phyloP scores from a whole-genome alignment of 2,329 filamentous ascomycete genomes.

The Neofusicoccum parvum region DNA sequence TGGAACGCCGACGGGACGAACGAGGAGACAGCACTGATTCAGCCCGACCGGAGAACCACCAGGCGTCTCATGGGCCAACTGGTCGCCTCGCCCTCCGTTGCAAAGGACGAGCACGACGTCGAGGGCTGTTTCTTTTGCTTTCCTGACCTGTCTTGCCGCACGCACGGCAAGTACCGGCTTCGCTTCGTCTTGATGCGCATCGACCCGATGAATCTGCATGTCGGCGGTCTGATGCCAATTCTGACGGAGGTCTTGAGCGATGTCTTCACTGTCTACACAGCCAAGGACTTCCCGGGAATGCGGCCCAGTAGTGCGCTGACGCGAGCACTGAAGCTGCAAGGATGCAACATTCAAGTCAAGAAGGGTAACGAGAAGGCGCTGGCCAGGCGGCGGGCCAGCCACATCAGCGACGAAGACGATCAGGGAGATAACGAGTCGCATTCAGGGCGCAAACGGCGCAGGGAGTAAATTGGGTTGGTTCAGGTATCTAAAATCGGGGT shows the following conservation, averaged over 20 bases:
- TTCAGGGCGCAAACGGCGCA: constrained; percentile 38
- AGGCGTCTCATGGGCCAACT: constrained; percentile 78
- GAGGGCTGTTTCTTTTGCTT: constrained; percentile 88
- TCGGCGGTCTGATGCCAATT: constrained; percentile 53
- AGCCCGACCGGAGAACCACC: constrained; percentile 71
- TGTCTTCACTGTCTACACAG: constrained; percentile 77
- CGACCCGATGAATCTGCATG: constrained; percentile 61
- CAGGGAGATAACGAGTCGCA: constrained; percentile 37
- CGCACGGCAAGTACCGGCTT: constrained; percentile 73
- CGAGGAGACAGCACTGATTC: constrained; percentile 69
- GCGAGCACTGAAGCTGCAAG: constrained; percentile 74
- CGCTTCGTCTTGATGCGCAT: constrained; percentile 74
- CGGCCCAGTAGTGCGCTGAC: constrained; percentile 73
- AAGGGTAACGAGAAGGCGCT: constrained; percentile 72
- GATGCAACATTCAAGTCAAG: constrained; percentile 82
- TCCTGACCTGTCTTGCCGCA: constrained; percentile 77
- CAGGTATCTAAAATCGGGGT: constrained; percentile 17
- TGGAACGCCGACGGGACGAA: constrained; percentile 68
- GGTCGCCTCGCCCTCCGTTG: constrained; percentile 75
- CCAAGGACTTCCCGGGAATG: constrained; percentile 87
- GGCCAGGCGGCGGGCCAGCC: constrained; percentile 43
- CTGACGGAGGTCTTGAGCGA: constrained; percentile 64
- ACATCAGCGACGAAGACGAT: constrained; percentile 45
- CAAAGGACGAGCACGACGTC: constrained; percentile 69
- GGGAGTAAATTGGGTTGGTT: constrained; percentile 2